Base-by-base conservation (phyloP, 2,329 filamentous ascomycete species). In the Clarireedia monteithiana region DNA sequence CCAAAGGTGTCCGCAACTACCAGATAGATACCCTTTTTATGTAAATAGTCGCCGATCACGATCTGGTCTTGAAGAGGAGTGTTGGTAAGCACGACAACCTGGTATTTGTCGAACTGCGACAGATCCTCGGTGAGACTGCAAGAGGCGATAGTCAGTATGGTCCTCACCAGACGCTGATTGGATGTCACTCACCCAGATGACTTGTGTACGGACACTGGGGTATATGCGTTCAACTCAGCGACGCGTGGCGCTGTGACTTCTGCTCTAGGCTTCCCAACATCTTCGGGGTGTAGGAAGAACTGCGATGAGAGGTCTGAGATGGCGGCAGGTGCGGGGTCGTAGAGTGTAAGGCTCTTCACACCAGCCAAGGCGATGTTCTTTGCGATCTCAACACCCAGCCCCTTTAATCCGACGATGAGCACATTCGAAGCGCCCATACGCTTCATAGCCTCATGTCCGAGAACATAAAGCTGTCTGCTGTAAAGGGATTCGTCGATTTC, bases 321-420 rank as follows among this genome's bases (percentile, higher is more conserved):
- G 64, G 85, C 80, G 53, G 89, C 87, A 44, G 89, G 89, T 48
- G 85, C 83, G 48, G 94, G 92, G 70, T 99, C 94, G 77, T 91
- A 89, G 55, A 99, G 81, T 1, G 92, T 94, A 64, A 99, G 77
- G 69, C 91, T 96, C 80, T 99, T 99, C 74, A 99, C 94, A 71
- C 94, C 94, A 66, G 94, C 94, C 65, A 99, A 85, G 58, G 94
- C 94, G 68, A 99, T 90, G 69, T 99, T 99, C 81, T 99, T 99
- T 68, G 94, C 92, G 66, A 99, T 94, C 75, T 99, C 94, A 55
- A 96, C 92, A 76, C 94, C 94, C 42, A 99, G 82, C 51, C 94
- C 94, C 72, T 94, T 92, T 64, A 97, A 77, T 62, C 94, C 94
- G 60, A 92, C 88, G 56, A 99, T 80, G 53, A 99, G 87, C 58